These are phyloP conservation scores for Calonectria montana DNA, from an alignment of 2,329 filamentous ascomycete species.

Conservation along the genomic window DNA sequence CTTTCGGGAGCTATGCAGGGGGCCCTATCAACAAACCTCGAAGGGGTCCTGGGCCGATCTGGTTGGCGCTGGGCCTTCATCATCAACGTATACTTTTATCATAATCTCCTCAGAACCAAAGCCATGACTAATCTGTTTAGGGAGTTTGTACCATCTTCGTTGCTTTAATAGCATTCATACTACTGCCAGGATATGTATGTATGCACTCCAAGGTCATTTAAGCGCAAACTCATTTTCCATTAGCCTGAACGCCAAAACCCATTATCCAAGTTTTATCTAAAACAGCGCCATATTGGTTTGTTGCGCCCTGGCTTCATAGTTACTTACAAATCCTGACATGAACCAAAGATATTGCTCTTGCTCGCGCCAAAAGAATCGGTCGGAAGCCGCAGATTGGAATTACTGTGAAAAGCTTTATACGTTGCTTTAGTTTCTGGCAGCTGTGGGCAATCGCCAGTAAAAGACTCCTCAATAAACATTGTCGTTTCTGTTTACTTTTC, in stretches of 20 bases:
- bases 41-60: conserved; percentile 12
- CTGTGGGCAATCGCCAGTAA: conserved; percentile 1
- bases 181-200: conserved; percentile 4
- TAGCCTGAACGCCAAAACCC: conserved; percentile 11
- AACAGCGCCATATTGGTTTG: conserved; percentile 2
- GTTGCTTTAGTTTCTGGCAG: conserved; percentile 6
- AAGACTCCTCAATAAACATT: neutral
- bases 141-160: conserved; percentile 3
- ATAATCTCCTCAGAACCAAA: neutral
- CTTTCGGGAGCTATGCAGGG: conserved; percentile 24
- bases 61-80: conserved; percentile 29
- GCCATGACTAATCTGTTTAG: neutral
- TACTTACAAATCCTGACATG: neutral
- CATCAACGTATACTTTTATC: conserved; percentile 10
- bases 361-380: neutral
- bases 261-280: conserved; percentile 7
- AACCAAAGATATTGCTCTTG: neutral
- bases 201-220: too few relatives aligned
- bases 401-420: neutral
- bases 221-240: neutral
- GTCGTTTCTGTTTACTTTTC: neutral
- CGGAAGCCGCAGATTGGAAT: conserved; percentile 9
- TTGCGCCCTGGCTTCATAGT: neutral
- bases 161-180: neutral
- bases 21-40: conserved; percentile 16